Percentiles rank a stretch among this genome's conserved stretches.
These are phyloP conservation scores for Orbilia oligospora DNA, from an alignment of 2,329 filamentous ascomycete genomes.

Conservation along the genomic window DNA sequence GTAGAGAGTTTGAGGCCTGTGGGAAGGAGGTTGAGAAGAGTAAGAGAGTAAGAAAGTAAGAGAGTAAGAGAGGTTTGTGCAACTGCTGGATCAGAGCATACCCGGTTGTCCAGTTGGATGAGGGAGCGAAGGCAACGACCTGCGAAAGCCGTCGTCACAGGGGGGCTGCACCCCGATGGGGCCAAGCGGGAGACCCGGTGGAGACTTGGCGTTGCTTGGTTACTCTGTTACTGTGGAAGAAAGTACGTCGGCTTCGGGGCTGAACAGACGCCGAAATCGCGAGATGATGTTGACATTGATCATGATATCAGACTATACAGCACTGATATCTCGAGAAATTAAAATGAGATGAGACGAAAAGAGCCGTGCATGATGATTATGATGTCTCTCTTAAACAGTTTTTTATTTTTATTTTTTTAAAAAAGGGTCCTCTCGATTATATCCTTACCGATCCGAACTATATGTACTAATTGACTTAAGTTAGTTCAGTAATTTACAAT, in stretches of 20 bases:
- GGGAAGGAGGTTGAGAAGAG: no score
- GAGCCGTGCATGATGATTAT: neutral
- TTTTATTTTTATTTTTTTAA: no score
- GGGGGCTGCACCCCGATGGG: constrained; percentile 9
- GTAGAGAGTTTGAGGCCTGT: constrained; percentile 76
- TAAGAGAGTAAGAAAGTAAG: no score
- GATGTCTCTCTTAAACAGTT: neutral
- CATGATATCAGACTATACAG: neutral
- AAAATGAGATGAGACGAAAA: neutral
- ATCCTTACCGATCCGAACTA: no score
- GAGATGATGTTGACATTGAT: neutral
- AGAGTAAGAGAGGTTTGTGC: constrained; percentile 76
- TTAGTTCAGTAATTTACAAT: no score
- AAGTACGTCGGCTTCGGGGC: neutral
- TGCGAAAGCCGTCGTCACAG: constrained; percentile 22
- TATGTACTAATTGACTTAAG: no score
- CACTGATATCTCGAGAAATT: neutral
- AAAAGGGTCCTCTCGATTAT: no score
- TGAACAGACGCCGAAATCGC: neutral
- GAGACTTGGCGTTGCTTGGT: neutral
- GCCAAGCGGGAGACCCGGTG: constrained; percentile 13
- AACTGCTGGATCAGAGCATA: constrained; percentile 81
- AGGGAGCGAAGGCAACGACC: neutral
- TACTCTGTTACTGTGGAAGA: no score
- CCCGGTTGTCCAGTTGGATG: neutral